Base-by-base conservation (phyloP, 2,329 filamentous ascomycete species). In the Ceratocystis destructans region DNA sequence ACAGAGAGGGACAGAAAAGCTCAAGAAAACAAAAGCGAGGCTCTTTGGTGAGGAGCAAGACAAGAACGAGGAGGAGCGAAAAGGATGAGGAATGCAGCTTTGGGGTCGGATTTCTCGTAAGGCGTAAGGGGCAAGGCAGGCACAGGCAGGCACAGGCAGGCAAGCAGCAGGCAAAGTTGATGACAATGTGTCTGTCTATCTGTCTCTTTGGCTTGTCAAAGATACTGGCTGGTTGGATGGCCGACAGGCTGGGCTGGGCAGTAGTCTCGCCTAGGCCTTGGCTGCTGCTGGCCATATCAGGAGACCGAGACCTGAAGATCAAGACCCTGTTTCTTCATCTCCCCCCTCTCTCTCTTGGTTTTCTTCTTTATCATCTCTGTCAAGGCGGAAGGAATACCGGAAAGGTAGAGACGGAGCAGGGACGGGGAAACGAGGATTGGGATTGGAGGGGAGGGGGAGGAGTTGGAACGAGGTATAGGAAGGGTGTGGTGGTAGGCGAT, bases 321-420 rank as follows among this genome's bases (percentile, higher is more conserved):
- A 41, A 15, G 37, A 15, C 37, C 37, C 37, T 41, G 37, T 41
- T 15, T 20, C 25, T 20, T 37, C 6, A 25, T 10, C 55, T 59
- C 55, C 17, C 28, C 28, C 28, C 28, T 33, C 28, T 33, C 22
- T 59, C 15, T 20, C 33, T 25, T 59, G 7, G 33, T 59, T 59
- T 15, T 37, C 12, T 59, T 59, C 22, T 59, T 37, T 37, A 17
- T 28, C 15, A 25, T 59, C 12, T 25, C 28, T 55, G 50, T 31
- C 50, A 55, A 20, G 22, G 12, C 50, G 50, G 50, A 55, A 55
- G 50, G 50, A 55, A 55, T 55, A 25, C n/a, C 50, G 50, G 50
- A 55, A 55, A 55, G 25, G 50, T 31, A 55, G 50, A 12, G 50
- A 55, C 50, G 50, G 50, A 55, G 50, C 17, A 55, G 50, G 50